Base-by-base conservation (phyloP, 1,284 basidiomycete genomes). In the Puccinia horiana region DNA sequence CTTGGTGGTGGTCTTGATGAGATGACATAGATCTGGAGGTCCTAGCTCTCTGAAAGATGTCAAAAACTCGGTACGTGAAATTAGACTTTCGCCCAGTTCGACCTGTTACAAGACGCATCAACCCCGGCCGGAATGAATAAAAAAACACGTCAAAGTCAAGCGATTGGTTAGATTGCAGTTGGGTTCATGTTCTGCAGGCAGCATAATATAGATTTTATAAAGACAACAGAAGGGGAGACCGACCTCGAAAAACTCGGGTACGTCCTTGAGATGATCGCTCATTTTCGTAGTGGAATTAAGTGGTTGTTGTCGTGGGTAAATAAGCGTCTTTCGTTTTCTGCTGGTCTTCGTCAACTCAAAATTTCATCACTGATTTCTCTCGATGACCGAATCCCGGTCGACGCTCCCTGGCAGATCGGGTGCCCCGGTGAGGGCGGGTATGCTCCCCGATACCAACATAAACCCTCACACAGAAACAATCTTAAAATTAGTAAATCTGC, bases 31-130 rank as follows among this genome's bases (percentile, higher is more conserved):
- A 87, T 99, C 97, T 20, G 96, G 96, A 0, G 97, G 96, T 18
- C 96, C 96, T 29, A 99, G 92, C 89, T 99, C 96, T 61, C 96
- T 91, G 88, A 98, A 99, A 14, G 94, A 92, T 9, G 93, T 94
- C 83, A 99, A 90, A 82, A 92, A 92, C 88, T 99, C 96, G 35
- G 96, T 98, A 83, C 96, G 90, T 61, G 95, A 93, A 67, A 92
- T 91, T 65, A 99, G 88, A 18, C 93, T 91, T 89, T 98, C 96
- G 80, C 94, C 95, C 77, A 97, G 90, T 85, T 97, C 94, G 83
- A 93, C 92, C 94, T 97, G 85, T 12, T 49, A 58, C 65, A 35
- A 6, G 16, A 6, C 32, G 26, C 2, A 4, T 40, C 56, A 26
- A 82, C 54, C 69, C 63, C n/a, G n/a, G n/a, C n/a, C n/a, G n/a